A percentile compares a stretch with the other conserved stretches of the same genome.
Conservation (phyloP, 805 yeast genomes). For the Pichia insulana region DNA sequence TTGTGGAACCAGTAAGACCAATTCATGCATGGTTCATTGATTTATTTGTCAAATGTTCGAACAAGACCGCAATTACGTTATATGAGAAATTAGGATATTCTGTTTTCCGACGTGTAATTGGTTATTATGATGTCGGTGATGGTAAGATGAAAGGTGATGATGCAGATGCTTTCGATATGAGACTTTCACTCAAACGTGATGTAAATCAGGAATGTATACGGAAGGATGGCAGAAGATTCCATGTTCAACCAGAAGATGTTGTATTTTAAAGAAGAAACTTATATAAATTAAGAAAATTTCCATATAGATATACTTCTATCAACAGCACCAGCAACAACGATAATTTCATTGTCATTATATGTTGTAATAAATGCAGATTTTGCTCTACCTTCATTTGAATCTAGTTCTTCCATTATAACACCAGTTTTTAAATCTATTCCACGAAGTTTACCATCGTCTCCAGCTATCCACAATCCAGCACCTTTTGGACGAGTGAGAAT, state of each 20-base stretch:
- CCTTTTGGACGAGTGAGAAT: conserved; percentile 24
- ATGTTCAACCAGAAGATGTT: conserved; percentile 61
- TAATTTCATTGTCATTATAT: conserved; percentile 26
- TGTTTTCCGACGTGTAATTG: conserved; percentile 79
- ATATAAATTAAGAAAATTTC: conserved; percentile 13
- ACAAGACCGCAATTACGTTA: conserved; percentile 65
- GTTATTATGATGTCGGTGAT: conserved; percentile 55
- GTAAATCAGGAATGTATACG: conserved; percentile 43
- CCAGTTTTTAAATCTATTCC: conserved; percentile 46
- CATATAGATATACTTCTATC: conserved; percentile 31
- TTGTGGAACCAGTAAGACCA: conserved; percentile 59
- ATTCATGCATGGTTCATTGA: conserved; percentile 81
- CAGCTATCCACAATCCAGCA: conserved; percentile 55
- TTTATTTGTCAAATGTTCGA: conserved; percentile 83
- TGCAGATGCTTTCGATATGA: conserved; percentile 84
- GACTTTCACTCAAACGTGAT: conserved; percentile 57
- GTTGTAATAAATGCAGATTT: conserved; percentile 32
- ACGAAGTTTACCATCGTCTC: conserved; percentile 60
- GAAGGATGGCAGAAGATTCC: conserved; percentile 48
- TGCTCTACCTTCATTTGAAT: conserved; percentile 38
- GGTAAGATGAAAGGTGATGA: conserved; percentile 36
- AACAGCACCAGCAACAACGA: conserved; percentile 44
- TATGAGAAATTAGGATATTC: conserved; percentile 83
- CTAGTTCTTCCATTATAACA: conserved; percentile 26
- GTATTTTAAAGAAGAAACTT: conserved; percentile 32